Conservation (phyloP, 305 asterid genomes). For the Solanum chacoense region DNA sequence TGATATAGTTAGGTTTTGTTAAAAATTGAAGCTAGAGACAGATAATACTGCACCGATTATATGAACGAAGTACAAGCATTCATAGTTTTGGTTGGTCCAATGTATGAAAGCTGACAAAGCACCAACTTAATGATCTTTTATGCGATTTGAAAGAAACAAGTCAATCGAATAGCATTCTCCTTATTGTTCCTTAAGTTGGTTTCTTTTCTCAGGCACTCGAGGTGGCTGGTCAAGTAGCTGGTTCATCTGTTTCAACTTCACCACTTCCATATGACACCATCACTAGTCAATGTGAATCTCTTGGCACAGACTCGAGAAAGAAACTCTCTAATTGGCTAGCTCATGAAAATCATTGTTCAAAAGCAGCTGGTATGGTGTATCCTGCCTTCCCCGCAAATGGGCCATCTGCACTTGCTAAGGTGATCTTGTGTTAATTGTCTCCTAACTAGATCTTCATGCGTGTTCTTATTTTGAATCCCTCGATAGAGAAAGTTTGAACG, state of each 20-base stretch:
- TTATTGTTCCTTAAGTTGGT: not conserved
- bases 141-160: not conserved
- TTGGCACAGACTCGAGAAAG: slow-evolving; percentile 79
- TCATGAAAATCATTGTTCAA: slow-evolving; percentile 31
- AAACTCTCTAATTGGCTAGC: slow-evolving; percentile 87
- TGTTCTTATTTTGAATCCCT: not conserved
- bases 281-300: slow-evolving; percentile 84
- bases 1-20: not conserved
- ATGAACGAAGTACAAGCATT: not conserved
- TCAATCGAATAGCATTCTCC: not conserved
- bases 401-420: slow-evolving; percentile 41
- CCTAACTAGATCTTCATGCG: not conserved
- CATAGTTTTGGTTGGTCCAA: not conserved
- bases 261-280: slow-evolving; percentile 87
- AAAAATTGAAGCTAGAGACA: not conserved
- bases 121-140: not conserved
- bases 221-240: slow-evolving; percentile 98
- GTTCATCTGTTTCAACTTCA: slow-evolving; percentile 76
- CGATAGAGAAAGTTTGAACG: not conserved
- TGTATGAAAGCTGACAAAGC: not conserved
- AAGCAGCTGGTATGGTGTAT: slow-evolving; percentile 12
- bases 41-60: not conserved
- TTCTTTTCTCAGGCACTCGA: slow-evolving; percentile 71
- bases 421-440: slow-evolving; percentile 7
- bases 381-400: slow-evolving; percentile 30